Evolutionary conservation across 1,284 basidiomycete genomes (phyloP), one percentile per base, ranked within the genome.

Genomic region (Moesziomyces sp.): DNA sequence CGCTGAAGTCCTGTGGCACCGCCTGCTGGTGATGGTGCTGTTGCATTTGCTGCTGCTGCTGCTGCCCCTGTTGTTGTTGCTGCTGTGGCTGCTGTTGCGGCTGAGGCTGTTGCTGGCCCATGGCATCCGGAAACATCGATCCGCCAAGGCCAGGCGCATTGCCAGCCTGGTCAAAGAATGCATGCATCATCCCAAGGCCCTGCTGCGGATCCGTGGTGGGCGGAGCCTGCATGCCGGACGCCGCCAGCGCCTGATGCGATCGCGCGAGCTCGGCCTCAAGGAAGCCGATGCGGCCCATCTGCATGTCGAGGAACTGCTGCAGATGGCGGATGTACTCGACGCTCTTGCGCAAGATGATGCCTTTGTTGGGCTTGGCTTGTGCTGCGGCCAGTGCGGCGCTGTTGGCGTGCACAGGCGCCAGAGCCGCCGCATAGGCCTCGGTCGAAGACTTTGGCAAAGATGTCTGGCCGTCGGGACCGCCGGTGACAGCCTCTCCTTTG

Each of bases 341-440:
- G 38, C 76, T 78, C 76, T 83, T 84, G 21, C 71, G 75, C 33
- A 82, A 53, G 43, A 84, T 84, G 59, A 84, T 78, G 46, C 82
- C 81, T 57, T 84, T 84, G 71, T 84, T 84, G 1, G 82, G 82
- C 52, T 83, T 83, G 28, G 74, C 76, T 42, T 81, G 77, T 6
- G 77, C 74, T 30, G 78, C 75, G n/a, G 80, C 80, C 26, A 79
- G 44, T 7, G 77, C 72, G 13, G 74, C 75, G 40, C 72, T 79
- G 52, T 78, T 70, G 21, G 76, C 69, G 18, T 73, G 64, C 0
- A 78, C 80, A 2, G 79, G 74, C 16, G 80, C 78, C 5, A 82
- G 62, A 3, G 77, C 76, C 0, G 70, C 67, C 2, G 78, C 79
- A 18, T 74, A 78, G 0, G 68, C 67, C 6, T 69, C 67, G 1